Evolutionary conservation across 257 asterid species (phyloP), one percentile per base, ranked within the genome.

Genomic region (Ehretia macrophylla): DNA sequence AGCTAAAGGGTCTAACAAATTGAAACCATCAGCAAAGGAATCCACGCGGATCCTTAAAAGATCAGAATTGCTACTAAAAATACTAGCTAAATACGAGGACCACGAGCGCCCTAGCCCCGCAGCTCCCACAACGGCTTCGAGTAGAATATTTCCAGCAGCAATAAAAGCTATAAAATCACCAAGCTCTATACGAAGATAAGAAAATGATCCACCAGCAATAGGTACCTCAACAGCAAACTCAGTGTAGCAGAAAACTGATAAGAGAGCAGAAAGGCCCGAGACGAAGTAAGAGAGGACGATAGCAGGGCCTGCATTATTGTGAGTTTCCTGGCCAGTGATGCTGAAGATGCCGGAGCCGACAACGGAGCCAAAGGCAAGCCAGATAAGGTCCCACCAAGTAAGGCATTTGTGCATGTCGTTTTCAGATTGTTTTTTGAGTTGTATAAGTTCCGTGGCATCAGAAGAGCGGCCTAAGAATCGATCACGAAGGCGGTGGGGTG

Each of bases 81-180:
- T 47, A 21, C 85, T 83, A 14, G 99, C 85, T 40, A 92, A 72
- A 65, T 92, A 88, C 0, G 97, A 88, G 0, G 97, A 78, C 99
- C 99, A 92, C 0, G 99, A 83, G 8, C 99, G 85, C 13, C 99
- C 97, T 62, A 88, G 75, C 4, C 99, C 99, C 14, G 99, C 99
- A 32, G 99, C 88, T 20, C 97, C 97, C 0, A 92, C 97, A 50
- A 92, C 74, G 8, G 89, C 97, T 52, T 92, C 97, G 14, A 92
- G 64, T 22, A 92, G 22, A 47, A 92, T 89, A 50, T 92, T 92
- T 0, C 91, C 97, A 20, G 97, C 97, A 38, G 99, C 99, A 32
- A 92, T 83, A 20, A 78, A 92, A 4, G 99, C 96, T 20, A 88
- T 54, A 54, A 92, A 92, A 78, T 92, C 99, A 40, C 99, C 99